Percentiles rank a stretch among this genome's conserved stretches.
phyloP scores from a whole-genome alignment of 352 stramenopile genomes.

The Pythium rishiriense region DNA sequence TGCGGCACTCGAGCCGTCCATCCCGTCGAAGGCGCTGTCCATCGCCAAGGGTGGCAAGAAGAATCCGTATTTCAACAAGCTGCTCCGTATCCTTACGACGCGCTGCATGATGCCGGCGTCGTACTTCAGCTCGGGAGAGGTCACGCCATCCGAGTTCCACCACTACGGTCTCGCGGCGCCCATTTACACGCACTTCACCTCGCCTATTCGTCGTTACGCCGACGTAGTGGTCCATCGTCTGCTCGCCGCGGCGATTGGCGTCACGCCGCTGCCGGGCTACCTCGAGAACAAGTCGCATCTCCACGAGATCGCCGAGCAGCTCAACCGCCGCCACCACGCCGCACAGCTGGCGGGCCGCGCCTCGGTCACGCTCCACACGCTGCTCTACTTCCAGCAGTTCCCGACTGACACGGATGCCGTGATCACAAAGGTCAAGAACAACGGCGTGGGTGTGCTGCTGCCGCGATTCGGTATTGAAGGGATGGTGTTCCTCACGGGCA shows the following conservation, averaged over 20 bases:
- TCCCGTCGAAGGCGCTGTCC: conserved; percentile 3
- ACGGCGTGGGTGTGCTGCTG: conserved; percentile 95
- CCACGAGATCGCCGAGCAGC: conserved; percentile 95
- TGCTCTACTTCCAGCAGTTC: conserved; percentile 96
- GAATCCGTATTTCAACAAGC: conserved; percentile 98
- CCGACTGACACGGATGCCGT: conserved; percentile 88
- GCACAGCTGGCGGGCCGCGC: conserved; percentile 96
- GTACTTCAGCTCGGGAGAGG: conserved; percentile 98
- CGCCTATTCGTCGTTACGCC: conserved; percentile 97
- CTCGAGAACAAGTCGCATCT: conserved; percentile 93
- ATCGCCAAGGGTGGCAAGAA: conserved; percentile 23
- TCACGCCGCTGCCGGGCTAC: conserved; percentile 94
- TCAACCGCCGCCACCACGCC: conserved; percentile 96
- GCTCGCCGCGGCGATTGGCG: conserved; percentile 95
- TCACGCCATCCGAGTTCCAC: conserved; percentile 94
- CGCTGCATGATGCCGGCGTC: conserved; percentile 98
- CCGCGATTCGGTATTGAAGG: conserved; percentile 99
- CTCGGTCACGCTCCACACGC: conserved; percentile 96
- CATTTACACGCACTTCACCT: conserved; percentile 99
- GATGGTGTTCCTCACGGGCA: conserved; percentile 88
- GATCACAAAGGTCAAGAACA: conserved; percentile 95
- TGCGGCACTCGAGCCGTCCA: conserved; percentile 55
- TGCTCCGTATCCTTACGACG: conserved; percentile 96
- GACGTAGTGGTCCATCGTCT: conserved; percentile 99
- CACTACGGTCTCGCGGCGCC: conserved; percentile 98